Evolutionary conservation across 2,329 filamentous ascomycete species (phyloP).

Genomic region (Fusarium tricinctum): DNA sequence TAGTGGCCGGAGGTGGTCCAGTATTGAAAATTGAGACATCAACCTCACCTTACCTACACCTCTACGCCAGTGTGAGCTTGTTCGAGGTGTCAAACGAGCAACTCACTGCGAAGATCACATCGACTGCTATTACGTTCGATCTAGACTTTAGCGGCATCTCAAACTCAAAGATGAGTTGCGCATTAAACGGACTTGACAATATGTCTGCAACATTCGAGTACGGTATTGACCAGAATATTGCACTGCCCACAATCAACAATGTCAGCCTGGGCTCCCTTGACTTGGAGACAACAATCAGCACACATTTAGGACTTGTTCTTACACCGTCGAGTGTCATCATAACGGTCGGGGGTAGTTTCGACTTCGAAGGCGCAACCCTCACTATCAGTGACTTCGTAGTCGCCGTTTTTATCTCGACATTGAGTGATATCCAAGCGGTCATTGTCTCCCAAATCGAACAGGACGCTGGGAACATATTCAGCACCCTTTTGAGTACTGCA

Average conservation of each 20-base stretch:
- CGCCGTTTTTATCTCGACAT: not conserved
- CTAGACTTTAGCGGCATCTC: not conserved
- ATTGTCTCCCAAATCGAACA: not conserved
- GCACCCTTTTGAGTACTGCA: not conserved
- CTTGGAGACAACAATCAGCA: not conserved
- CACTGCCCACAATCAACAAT: not conserved
- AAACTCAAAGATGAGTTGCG: slow-evolving; percentile 1
- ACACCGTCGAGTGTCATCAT: not conserved
- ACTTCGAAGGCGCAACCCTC: not conserved
- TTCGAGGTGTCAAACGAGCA: not conserved
- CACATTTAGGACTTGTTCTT: not conserved
- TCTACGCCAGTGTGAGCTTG: not conserved
- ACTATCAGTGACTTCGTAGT: not conserved
- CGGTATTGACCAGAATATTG: not conserved
- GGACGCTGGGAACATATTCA: not conserved
- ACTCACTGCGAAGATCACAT: not conserved
- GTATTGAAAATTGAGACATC: slow-evolving; percentile 4
- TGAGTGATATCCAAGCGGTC: not conserved
- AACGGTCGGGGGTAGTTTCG: not conserved
- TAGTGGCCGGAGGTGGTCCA: not conserved
- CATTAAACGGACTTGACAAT: not conserved
- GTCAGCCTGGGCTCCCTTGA: not conserved
- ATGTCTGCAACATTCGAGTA: not conserved
- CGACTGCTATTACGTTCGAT: not conserved
- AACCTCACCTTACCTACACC: not conserved